phyloP scores from a whole-genome alignment of 306 rosid genomes.

The Quercus parvula region DNA sequence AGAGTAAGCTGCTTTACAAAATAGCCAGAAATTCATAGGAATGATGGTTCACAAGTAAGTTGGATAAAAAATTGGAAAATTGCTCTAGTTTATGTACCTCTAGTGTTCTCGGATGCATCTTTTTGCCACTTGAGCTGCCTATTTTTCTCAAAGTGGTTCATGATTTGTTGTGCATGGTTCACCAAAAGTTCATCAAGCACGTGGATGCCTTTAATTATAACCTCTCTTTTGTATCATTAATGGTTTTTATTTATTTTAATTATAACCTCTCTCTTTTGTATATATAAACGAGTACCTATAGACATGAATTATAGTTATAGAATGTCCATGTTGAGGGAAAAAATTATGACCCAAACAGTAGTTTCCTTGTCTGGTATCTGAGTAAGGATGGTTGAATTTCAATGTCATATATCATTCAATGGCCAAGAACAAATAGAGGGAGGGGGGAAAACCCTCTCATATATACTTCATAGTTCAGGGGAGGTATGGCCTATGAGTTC shows the following conservation, averaged over 20 bases:
- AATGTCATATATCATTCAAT: neutral
- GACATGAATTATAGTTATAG: neutral
- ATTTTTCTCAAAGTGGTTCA: neutral
- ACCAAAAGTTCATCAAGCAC: neutral
- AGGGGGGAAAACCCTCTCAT: too few species aligned
- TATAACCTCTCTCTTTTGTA: too few species aligned
- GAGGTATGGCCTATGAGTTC: neutral
- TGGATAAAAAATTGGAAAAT: neutral
- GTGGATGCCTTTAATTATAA: neutral
- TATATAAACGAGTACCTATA: neutral
- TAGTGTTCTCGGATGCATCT: neutral
- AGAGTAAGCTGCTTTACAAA: neutral
- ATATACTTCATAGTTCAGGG: neutral
- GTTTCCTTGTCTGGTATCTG: neutral
- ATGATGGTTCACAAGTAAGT: too few species aligned
- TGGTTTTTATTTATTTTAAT: too few species aligned
- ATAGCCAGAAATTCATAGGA: neutral
- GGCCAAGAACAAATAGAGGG: too few species aligned
- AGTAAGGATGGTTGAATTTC: neutral
- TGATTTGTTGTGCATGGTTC: neutral
- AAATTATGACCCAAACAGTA: neutral
- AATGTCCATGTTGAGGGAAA: neutral
- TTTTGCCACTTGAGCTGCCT: neutral
- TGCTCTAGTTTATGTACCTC: neutral
- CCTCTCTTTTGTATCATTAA: too few species aligned